These are phyloP conservation scores for Suillus occidentalis DNA, from an alignment of 768 basidiomycete species.

Conservation along the genomic window DNA sequence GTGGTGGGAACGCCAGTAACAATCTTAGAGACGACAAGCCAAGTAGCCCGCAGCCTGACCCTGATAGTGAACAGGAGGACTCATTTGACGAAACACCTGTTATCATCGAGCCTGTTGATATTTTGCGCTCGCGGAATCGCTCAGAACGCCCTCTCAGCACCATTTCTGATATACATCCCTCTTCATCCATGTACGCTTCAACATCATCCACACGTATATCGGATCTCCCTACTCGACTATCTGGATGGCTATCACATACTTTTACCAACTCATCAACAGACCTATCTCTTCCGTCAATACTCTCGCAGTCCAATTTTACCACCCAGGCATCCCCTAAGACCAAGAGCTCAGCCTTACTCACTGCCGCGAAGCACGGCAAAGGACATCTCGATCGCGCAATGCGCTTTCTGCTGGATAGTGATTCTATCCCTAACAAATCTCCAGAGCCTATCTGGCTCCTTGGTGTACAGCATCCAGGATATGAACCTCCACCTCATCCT, in stretches of 20 bases:
- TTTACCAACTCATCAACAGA: conserved; percentile 73
- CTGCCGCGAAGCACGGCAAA: conserved; percentile 72
- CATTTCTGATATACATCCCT: conserved; percentile 42
- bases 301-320: conserved; percentile 46
- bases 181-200: conserved; percentile 46
- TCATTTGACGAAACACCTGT: conserved; percentile 55
- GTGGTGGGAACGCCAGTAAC: conserved; percentile 20
- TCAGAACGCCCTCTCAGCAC: conserved; percentile 55
- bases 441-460: conserved; percentile 87
- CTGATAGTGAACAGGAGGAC: conserved; percentile 35
- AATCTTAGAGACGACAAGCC: conserved; percentile 22
- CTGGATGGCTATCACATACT: conserved; percentile 80
- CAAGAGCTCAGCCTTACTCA: conserved; percentile 54
- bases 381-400: conserved; percentile 81
- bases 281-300: conserved; percentile 61
- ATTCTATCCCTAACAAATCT: conserved; percentile 82
- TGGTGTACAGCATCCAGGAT: conserved; percentile 79
- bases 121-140: conserved; percentile 55
- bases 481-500: conserved; percentile 43
- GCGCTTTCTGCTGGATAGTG: conserved; percentile 86
- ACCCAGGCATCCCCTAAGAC: conserved; percentile 38
- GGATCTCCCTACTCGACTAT: conserved; percentile 73
- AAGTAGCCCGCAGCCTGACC: conserved; percentile 14
- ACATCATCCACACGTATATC: conserved; percentile 53
- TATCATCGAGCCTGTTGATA: conserved; percentile 61